These are phyloP conservation scores for Hypoxylon sp. DNA, from an alignment of 2,329 filamentous ascomycete species.

Conservation along the genomic window DNA sequence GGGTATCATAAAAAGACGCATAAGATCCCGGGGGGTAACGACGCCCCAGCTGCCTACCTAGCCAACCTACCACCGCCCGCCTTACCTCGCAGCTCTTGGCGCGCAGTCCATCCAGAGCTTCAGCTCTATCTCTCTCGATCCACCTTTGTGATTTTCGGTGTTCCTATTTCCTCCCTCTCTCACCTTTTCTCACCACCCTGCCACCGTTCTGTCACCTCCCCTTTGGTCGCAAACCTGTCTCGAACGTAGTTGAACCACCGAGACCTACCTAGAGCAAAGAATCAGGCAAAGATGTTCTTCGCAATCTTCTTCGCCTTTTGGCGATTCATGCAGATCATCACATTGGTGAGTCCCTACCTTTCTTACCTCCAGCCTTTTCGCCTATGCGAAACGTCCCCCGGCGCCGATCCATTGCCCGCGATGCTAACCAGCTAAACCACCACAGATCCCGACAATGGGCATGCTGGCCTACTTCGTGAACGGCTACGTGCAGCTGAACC, in stretches of 20 bases:
- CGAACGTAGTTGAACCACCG: not conserved
- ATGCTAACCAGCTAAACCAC: not conserved
- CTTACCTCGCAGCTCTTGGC: conserved; percentile 43
- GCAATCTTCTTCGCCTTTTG: conserved; percentile 74
- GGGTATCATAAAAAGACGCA: conserved; percentile 18
- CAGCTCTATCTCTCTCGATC: conserved; percentile 33
- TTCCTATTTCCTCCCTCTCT: conserved; percentile 15
- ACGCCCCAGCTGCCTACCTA: not conserved
- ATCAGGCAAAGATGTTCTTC: conserved; percentile 69
- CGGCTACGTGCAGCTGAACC: conserved; percentile 69
- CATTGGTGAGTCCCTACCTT: conserved; percentile 65
- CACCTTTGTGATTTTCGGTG: conserved; percentile 5
- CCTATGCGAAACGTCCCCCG: not conserved
- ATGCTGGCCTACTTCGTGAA: conserved; percentile 78
- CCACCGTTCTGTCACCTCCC: conserved; percentile 9
- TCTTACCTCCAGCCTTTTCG: not conserved
- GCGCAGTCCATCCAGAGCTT: conserved; percentile 21
- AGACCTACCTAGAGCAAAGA: not conserved
- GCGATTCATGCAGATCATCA: conserved; percentile 74
- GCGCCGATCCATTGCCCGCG: conserved; percentile 1
- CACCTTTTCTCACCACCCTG: conserved; percentile 19
- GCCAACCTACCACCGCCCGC: conserved; percentile 30
- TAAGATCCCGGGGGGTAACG: conserved; percentile 21
- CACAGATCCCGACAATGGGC: conserved; percentile 75
- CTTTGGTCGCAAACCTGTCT: conserved; percentile 15